Base-by-base conservation (phyloP, 768 basidiomycete species). In the Tephrocybe sp. region DNA sequence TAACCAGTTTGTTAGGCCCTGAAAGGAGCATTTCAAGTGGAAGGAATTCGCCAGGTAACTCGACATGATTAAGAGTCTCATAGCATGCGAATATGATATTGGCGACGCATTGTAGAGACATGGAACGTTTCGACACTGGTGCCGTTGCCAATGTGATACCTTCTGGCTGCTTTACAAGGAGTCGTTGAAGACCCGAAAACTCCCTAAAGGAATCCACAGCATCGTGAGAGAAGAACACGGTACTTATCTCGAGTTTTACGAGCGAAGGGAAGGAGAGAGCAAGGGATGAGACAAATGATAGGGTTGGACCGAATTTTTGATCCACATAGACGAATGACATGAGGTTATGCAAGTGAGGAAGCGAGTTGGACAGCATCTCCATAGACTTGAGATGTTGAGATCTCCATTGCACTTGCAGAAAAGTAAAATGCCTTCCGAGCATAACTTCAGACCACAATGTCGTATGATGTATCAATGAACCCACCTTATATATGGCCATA, bases 401-500 rank as follows among this genome's bases (percentile, higher is more conserved):
- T n/a, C 21, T 15, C 46, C 49, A 55, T 29, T 47, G 49, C 11
- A 43, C 47, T 45, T 55, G 54, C 10, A 48, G 31, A 25, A 55
- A 55, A 24, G 41, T 47, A n/a, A 55, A 21, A 11, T 33, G 49
- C 44, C 54, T 55, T n/a, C 25, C 7, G 33, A 15, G 13, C 4
- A 34, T 7, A 15, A n/a, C 4, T 10, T 34, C 33, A 30, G 31
- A 16, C 39, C 39, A 47, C 9, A 12, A 16, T 6, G 4, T 47
- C 16, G 39, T 5, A 18, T 23, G 2, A 44, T 11, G 12, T 6
- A 15, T 23, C 18, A 7, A 21, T 19, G 16, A 19, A 30, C 54
- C 19, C 37, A 55, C 54, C 54, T 52, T 42, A 55, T 55, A 31
- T 44, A 52, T 42, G 49, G 54, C 54, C 54, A 55, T 24, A 55